Evolutionary conservation across 352 stramenopile genomes (phyloP).

Genomic region (Pythium brassicae): DNA sequence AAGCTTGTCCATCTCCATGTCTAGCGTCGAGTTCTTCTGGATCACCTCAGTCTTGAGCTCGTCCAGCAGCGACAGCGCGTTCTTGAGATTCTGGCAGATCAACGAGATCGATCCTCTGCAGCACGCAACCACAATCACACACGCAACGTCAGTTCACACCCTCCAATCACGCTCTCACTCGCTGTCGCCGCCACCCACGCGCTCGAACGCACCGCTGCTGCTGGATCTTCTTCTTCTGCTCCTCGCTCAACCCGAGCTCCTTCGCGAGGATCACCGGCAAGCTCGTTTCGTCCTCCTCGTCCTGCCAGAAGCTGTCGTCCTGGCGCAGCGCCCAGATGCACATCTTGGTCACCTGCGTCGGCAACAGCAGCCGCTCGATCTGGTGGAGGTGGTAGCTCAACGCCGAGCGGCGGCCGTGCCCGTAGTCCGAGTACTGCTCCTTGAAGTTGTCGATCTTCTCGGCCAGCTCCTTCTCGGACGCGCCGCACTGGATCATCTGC

Average conservation of each 20-base stretch:
- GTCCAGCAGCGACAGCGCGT: slow-evolving; percentile 78
- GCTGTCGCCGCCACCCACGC: not conserved
- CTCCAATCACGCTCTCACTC: not conserved
- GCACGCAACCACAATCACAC: slow-evolving; percentile 9
- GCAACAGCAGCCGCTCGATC: slow-evolving; percentile 91
- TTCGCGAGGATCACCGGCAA: slow-evolving; percentile 89
- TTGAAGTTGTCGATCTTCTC: slow-evolving; percentile 96
- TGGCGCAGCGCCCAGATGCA: slow-evolving; percentile 90
- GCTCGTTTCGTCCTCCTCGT: slow-evolving; percentile 86
- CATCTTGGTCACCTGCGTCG: slow-evolving; percentile 93
- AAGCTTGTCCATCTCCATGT: slow-evolving; percentile 93
- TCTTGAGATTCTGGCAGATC: slow-evolving; percentile 89
- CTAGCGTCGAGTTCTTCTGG: slow-evolving; percentile 91
- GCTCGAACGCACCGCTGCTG: slow-evolving; percentile 70
- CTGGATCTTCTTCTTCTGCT: slow-evolving; percentile 93
- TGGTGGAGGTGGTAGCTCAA: slow-evolving; percentile 91
- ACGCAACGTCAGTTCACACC: not conserved
- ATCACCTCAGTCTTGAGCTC: slow-evolving; percentile 87
- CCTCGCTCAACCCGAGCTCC: slow-evolving; percentile 85
- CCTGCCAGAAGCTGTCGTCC: slow-evolving; percentile 88
- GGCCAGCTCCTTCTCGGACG: slow-evolving; percentile 85
- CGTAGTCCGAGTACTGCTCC: slow-evolving; percentile 91
- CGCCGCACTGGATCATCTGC: slow-evolving; percentile 75
- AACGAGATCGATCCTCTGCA: slow-evolving; percentile 47
- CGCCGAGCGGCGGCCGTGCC: slow-evolving; percentile 83